Conservation (phyloP, 305 asterid species). For the Fraxinus velutina region DNA sequence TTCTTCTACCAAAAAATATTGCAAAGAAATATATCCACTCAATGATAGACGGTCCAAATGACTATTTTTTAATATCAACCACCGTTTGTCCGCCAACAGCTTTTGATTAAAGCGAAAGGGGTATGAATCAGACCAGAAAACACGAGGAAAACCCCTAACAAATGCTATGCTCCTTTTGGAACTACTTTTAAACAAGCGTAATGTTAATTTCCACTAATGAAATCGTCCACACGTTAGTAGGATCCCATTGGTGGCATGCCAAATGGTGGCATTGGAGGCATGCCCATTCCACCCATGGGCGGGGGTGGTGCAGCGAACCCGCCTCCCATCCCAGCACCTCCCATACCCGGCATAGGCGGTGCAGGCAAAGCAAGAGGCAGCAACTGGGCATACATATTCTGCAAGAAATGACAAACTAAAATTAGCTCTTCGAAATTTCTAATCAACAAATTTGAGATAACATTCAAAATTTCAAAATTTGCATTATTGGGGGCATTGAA, state of each 20-base stretch:
- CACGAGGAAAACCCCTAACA: not conserved
- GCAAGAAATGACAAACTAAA: conserved; percentile 30
- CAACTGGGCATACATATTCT: conserved; percentile 86
- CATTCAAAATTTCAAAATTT: not conserved
- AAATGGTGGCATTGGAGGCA: conserved; percentile 82
- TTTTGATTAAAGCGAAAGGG: conserved; percentile 1
- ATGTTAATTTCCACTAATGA: conserved; percentile 1
- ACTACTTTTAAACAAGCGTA: not conserved
- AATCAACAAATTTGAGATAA: not conserved
- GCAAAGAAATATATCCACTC: conserved; percentile 39
- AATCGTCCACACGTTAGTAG: conserved; percentile 34
- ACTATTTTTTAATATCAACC: not conserved
- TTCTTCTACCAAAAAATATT: conserved; percentile 49
- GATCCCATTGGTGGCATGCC: conserved; percentile 94
- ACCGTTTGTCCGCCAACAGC: conserved; percentile 8
- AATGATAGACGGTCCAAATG: conserved; percentile 26
- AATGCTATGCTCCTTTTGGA: not conserved
- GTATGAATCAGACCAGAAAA: not conserved
- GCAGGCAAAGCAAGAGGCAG: conserved; percentile 85
- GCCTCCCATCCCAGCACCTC: conserved; percentile 26
- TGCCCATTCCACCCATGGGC: conserved; percentile 76
- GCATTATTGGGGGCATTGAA: not conserved
- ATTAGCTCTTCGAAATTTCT: not conserved
- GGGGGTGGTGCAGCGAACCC: conserved; percentile 49
- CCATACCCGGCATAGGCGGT: conserved; percentile 75